Base-by-base conservation (phyloP, 2,329 filamentous ascomycete species). In the Coniosporium tulheliwenetii region DNA sequence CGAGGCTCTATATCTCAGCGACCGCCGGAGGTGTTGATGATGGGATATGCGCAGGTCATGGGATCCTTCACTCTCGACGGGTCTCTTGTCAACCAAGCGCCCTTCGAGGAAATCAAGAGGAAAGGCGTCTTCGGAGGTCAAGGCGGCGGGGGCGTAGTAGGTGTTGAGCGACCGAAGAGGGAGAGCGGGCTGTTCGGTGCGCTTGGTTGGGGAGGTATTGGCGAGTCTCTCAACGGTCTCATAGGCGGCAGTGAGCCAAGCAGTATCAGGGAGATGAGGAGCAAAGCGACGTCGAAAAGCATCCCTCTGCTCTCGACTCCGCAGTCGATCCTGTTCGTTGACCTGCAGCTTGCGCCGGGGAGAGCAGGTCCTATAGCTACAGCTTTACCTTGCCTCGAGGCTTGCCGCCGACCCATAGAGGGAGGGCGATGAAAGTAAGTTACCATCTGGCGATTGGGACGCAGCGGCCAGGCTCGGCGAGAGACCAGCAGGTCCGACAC, bases 41-140 rank as follows among this genome's bases (percentile, higher is more conserved):
- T 98, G 91, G 91, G 87, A 0, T 98, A 93, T 60, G 89, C 85
- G 2, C 91, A 98, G 52, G 76, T 96, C 2, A 83, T 85, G 59
- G 91, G 91, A 3, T 87, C 84, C 0, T 98, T 98, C 51, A 85
- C 79, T 0, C 64, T 98, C 5, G 91, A 98, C 54, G 86, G 86
- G 0, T 94, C 91, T 1, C 65, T 98, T 15, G 78, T 98, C 44
- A 89, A 93, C 51, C 78, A 93, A 33, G 77, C 77, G 0, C 84
- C 84, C 0, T 98, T 98, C 52, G 91, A 98, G 55, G 85, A 93
- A 52, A 87, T 96, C 33, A 98, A 98, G 59, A 75, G 87, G 44
- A 95, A 93, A 62, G 87, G 84, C 2, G 85, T 93, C 5, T 75
- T 94, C 5, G 85, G 85, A 38, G 83, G 82, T 1, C 85, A 93